phyloP scores from a whole-genome alignment of 1,284 basidiomycete species.

The Melampsora americana region DNA sequence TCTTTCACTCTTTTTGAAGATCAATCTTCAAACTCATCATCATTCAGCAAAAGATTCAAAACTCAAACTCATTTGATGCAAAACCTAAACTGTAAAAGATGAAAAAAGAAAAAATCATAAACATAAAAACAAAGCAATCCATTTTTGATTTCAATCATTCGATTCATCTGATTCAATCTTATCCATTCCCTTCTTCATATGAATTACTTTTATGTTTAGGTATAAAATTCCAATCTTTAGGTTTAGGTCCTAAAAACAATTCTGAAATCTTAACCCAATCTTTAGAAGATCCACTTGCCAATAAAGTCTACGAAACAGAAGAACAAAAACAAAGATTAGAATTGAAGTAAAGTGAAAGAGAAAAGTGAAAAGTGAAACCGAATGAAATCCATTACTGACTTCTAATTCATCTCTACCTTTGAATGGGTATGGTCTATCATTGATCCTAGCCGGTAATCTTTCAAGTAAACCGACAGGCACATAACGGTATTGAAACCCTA shows the following conservation, averaged over 20 bases:
- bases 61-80: too few species aligned
- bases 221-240: conserved; percentile 62
- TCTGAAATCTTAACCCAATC: conserved; percentile 95
- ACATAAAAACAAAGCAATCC: too few species aligned
- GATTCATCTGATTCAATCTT: not conserved
- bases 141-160: too few species aligned
- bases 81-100: too few species aligned
- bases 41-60: too few species aligned
- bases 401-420: conserved; percentile 72
- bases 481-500: conserved; percentile 82
- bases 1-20: too few species aligned
- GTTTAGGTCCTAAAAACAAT: conserved; percentile 79
- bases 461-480: too few species aligned
- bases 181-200: conserved; percentile 61
- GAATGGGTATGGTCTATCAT: conserved; percentile 76
- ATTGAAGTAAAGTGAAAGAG: not conserved
- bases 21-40: too few species aligned
- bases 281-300: conserved; percentile 73
- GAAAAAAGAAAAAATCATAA: too few species aligned
- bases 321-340: not conserved
- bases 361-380: not conserved
- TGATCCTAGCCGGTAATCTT: conserved; percentile 78
- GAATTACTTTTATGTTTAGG: conserved; percentile 74
- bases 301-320: conserved; percentile 62
- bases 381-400: conserved; percentile 49